These are phyloP conservation scores for Erodium moschatum DNA, from an alignment of 441 rosid genomes.

Conservation along the genomic window DNA sequence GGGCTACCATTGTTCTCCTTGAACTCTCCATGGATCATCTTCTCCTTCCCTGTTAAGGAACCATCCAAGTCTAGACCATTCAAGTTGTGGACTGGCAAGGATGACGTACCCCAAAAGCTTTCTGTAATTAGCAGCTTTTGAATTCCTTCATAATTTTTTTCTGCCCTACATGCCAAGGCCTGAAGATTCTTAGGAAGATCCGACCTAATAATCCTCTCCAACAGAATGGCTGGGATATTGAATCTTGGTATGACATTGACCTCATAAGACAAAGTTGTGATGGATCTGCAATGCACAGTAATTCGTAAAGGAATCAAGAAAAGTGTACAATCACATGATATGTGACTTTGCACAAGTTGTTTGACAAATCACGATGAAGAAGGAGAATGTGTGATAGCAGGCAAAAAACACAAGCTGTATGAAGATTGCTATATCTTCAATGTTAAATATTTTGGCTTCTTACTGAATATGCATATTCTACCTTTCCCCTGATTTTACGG, in stretches of 20 bases:
- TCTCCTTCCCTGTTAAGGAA: constrained; percentile 25
- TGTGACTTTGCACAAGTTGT: neutral
- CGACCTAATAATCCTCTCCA: constrained; percentile 85
- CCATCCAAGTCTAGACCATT: constrained; percentile 29
- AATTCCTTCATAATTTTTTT: constrained; percentile 38
- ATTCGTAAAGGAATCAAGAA: constrained; percentile 8
- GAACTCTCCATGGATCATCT: constrained; percentile 22
- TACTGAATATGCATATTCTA: constrained; percentile 22
- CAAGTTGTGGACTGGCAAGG: constrained; percentile 26
- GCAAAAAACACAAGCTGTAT: neutral
- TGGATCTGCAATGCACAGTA: constrained; percentile 35
- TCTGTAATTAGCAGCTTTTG: constrained; percentile 31
- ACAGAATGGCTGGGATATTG: constrained; percentile 86
- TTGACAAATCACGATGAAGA: neutral
- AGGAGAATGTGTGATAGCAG: neutral
- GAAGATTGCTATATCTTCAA: constrained; percentile 8
- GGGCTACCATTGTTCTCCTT: constrained; percentile 32
- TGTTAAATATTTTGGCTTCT: constrained; percentile 5
- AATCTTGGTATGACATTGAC: constrained; percentile 83
- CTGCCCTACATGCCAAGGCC: constrained; percentile 79
- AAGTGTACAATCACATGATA: neutral
- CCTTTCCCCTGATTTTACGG: constrained; percentile 64
- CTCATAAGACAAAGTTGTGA: constrained; percentile 62
- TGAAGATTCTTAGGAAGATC: constrained; percentile 92
- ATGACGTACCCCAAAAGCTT: constrained; percentile 26